Conservation (phyloP, 371 early-diverging fungal species). For the Parasitella parasitica region DNA sequence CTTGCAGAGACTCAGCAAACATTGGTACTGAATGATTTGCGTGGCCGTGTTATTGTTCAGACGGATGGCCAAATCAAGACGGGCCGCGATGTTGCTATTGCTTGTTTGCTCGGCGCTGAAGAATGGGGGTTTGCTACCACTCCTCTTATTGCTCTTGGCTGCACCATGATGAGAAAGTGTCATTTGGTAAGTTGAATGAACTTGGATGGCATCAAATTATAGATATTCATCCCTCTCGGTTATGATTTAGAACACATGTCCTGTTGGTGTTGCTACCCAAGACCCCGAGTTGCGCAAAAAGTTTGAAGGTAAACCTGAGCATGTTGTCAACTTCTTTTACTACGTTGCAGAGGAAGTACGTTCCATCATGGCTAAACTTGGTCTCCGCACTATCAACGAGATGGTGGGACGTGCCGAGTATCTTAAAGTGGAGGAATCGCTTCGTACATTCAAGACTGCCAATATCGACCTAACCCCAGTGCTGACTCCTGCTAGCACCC, state of each 20-base stretch:
- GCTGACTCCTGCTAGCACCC: slow-evolving; percentile 81
- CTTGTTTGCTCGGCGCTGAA: slow-evolving; percentile 95
- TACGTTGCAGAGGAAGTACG: slow-evolving; percentile 95
- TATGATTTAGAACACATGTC: slow-evolving; percentile 92
- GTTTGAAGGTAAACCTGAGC: slow-evolving; percentile 92
- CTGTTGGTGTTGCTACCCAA: slow-evolving; percentile 97
- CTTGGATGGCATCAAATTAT: background rate
- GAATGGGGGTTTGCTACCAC: slow-evolving; percentile 98
- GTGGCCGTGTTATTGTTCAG: slow-evolving; percentile 93
- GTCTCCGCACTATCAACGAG: slow-evolving; percentile 88
- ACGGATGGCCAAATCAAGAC: slow-evolving; percentile 98
- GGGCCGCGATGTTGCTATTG: slow-evolving; percentile 93
- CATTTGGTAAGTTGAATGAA: slow-evolving; percentile 35
- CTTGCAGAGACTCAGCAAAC: slow-evolving; percentile 98
- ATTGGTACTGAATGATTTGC: slow-evolving; percentile 90
- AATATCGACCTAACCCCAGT: slow-evolving; percentile 84
- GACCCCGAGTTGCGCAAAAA: slow-evolving; percentile 90
- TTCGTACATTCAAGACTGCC: slow-evolving; percentile 80
- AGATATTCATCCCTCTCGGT: background rate
- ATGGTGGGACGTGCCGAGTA: slow-evolving; percentile 93
- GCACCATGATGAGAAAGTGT: slow-evolving; percentile 91
- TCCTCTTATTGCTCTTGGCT: slow-evolving; percentile 95
- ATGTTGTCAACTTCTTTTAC: slow-evolving; percentile 97
- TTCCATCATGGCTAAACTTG: slow-evolving; percentile 88
- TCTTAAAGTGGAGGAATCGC: slow-evolving; percentile 69